A percentile compares a stretch with the other conserved stretches of the same genome.
phyloP scores from a whole-genome alignment of 371 early-diverging fungal genomes.

The Mucor indicus region DNA sequence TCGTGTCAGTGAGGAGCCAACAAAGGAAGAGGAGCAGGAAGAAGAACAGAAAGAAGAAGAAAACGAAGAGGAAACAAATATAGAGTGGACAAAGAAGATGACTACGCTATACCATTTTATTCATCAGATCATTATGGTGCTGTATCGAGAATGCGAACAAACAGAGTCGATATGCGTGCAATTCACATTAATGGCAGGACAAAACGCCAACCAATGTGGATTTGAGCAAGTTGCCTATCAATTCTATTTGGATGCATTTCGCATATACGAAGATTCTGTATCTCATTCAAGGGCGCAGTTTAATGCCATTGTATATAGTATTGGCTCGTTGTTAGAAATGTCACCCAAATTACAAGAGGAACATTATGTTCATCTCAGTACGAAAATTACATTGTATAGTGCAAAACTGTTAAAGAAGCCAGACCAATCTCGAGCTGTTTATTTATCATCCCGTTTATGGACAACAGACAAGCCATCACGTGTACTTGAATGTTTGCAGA shows the following conservation, averaged over 20 bases:
- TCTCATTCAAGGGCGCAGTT: constrained; percentile 85
- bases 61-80: constrained; percentile 32
- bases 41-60: background rate
- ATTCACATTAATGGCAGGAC: constrained; percentile 78
- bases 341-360: constrained; percentile 67
- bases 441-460: constrained; percentile 81
- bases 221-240: constrained; percentile 89
- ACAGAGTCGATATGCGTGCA: constrained; percentile 70
- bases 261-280: constrained; percentile 88
- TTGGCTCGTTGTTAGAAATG: constrained; percentile 71
- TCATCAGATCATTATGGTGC: constrained; percentile 68
- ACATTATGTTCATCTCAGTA: constrained; percentile 88
- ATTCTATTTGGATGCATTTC: constrained; percentile 90
- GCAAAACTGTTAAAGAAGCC: constrained; percentile 84
- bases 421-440: constrained; percentile 87
- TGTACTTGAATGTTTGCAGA: constrained; percentile 83
- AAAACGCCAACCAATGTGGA: constrained; percentile 77
- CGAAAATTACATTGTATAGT: constrained; percentile 82
- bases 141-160: constrained; percentile 64
- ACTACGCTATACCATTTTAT: constrained; percentile 70
- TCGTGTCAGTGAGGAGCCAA: background rate
- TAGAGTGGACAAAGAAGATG: constrained; percentile 64
- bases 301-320: constrained; percentile 77
- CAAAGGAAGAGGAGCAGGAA: background rate
- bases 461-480: constrained; percentile 39